Evolutionary conservation across 495 filamentous ascomycete species (phyloP), one percentile per base, ranked within the genome.

Genomic region (Aspergillus bridgeri): DNA sequence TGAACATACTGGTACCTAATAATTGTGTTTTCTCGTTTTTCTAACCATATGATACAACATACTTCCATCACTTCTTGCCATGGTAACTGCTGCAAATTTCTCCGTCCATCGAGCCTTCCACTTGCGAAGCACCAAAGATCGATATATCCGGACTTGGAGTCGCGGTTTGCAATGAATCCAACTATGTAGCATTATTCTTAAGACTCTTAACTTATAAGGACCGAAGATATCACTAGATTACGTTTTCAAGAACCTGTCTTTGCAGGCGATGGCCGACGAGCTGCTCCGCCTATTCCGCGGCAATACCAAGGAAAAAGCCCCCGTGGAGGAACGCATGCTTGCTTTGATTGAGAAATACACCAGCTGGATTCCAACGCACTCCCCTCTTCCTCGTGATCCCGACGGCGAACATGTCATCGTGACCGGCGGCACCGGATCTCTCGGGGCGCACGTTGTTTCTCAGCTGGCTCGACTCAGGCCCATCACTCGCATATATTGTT

Each of bases 401-500:
- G 46, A 68, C 51, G 63, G 56, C 27, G 48, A 65, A 51, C 51
- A 68, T 47, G 44, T 71, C 53, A 48, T 69, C 57, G 59, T 88
- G 9, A 87, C 84, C 1, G 85, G 85, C n/a, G 82, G 79, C n/a
- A 88, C 85, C n/a, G 85, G 85, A 1, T 74, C 80, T 1, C 70
- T 88, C 5, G 85, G 85, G 5, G 74, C 79, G 2, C 79, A 86
- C 53, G 70, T 87, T 15, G 76, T 84, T 1, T 48, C 72, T 51
- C 69, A 73, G 25, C 66, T 84, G 3, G 56, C 57, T 1, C 57
- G 53, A 9, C 43, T 54, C 0, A 42, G 65, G 1, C 21, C 47
- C 5, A 66, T 83, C 3, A 51, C 27, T 6, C 69, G 63, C 6
- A 72, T 88, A 5, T 76, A 79, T 60, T 86, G 83, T 62, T 72